Evolutionary conservation across 768 basidiomycete genomes (phyloP).

Genomic region (Asterophora lycoperdoides): DNA sequence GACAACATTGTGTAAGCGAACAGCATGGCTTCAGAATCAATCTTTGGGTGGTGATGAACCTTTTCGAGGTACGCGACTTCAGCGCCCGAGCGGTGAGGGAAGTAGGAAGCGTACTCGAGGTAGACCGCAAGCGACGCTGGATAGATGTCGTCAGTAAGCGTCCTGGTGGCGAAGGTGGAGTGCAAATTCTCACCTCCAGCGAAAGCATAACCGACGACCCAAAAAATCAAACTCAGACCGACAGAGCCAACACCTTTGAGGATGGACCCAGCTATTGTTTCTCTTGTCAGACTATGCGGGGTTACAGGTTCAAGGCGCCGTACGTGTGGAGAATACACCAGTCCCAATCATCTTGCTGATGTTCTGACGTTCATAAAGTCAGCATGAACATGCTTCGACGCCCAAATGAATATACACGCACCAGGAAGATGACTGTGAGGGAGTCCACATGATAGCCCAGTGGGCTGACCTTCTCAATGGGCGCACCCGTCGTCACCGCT

Average conservation of each 20-base stretch:
- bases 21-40: not conserved
- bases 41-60: constrained; percentile 22
- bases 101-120: constrained; percentile 43
- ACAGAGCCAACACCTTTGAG: constrained; percentile 33
- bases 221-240: no score
- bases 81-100: constrained; percentile 46
- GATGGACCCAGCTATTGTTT: constrained; percentile 28
- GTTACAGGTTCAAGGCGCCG: constrained; percentile 1
- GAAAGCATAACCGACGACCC: constrained; percentile 36
- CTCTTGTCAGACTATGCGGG: not conserved
- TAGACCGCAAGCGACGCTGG: constrained; percentile 36
- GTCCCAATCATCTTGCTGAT: no score
- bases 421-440: constrained; percentile 14
- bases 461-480: no score
- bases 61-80: constrained; percentile 46
- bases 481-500: no score
- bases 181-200: constrained; percentile 25
- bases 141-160: not conserved
- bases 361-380: not conserved
- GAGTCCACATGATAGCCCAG: no score
- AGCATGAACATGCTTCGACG: not conserved
- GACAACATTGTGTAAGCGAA: no score
- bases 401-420: not conserved
- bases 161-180: not conserved
- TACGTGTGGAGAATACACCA: no score